Conservation (phyloP, 768 basidiomycete genomes). For the Myochromella boudieri region DNA sequence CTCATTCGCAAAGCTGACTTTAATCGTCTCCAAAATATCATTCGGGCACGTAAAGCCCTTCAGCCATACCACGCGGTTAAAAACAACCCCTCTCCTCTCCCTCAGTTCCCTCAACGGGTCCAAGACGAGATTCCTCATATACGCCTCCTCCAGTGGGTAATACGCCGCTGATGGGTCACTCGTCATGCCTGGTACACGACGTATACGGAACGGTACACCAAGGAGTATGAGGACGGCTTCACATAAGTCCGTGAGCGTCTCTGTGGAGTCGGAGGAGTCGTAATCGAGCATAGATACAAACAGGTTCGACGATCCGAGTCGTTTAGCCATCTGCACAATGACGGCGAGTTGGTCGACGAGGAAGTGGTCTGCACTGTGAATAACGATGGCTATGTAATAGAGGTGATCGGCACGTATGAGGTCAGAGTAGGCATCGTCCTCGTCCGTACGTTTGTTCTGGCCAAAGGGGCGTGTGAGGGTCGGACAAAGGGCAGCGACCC, state of each 20-base stretch:
- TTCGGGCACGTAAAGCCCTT: constrained; percentile 99
- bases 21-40: constrained; percentile 94
- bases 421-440: constrained; percentile 88
- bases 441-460: constrained; percentile 66
- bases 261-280: constrained; percentile 92
- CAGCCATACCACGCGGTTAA: constrained; percentile 92
- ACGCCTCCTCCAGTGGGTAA: constrained; percentile 94
- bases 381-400: constrained; percentile 93
- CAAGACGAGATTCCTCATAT: constrained; percentile 89
- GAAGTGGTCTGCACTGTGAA: constrained; percentile 99
- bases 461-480: constrained; percentile 94
- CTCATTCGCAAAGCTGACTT: constrained; percentile 85
- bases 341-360: constrained; percentile 97
- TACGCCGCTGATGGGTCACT: constrained; percentile 84
- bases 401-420: constrained; percentile 79
- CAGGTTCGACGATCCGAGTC: constrained; percentile 84
- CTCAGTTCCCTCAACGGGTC: constrained; percentile 87
- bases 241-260: constrained; percentile 90
- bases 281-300: constrained; percentile 99
- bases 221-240: constrained; percentile 94
- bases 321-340: constrained; percentile 92
- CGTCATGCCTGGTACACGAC: constrained; percentile 93
- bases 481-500: constrained; percentile 96
- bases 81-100: constrained; percentile 74
- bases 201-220: constrained; percentile 90